Conservation (phyloP, 805 yeast genomes). For the Teunomyces lycoperdinae region DNA sequence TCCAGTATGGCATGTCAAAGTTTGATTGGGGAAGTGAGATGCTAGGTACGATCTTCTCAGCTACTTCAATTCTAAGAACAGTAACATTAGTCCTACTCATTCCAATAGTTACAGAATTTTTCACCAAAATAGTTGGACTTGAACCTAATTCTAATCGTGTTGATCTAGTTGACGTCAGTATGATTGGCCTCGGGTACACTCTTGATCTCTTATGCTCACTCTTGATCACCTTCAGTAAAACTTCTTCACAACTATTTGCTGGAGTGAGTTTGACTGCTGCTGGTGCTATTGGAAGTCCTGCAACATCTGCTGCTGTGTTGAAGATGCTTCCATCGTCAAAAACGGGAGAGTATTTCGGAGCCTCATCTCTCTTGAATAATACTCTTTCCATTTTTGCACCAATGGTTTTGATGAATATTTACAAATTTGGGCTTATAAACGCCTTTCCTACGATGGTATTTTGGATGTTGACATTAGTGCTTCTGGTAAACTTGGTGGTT, state of each 20-base stretch:
- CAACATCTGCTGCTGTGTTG: constrained; percentile 54
- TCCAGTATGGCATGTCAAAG: constrained; percentile 16
- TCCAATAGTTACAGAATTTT: constrained; percentile 13
- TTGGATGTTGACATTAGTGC: constrained; percentile 3
- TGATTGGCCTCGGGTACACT: background rate
- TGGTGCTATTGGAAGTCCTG: constrained; percentile 53
- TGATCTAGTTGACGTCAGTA: background rate
- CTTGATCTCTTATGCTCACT: constrained; percentile 13
- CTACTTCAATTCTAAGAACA: constrained; percentile 14
- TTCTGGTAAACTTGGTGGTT: background rate
- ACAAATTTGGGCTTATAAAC: constrained; percentile 20
- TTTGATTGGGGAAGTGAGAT: constrained; percentile 18
- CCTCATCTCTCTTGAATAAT: constrained; percentile 57
- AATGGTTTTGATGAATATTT: constrained; percentile 44
- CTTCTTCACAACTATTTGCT: constrained; percentile 2
- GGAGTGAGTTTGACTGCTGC: constrained; percentile 4
- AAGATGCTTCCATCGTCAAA: constrained; percentile 58
- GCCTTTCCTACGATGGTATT: constrained; percentile 14
- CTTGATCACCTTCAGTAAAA: constrained; percentile 6
- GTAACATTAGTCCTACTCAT: constrained; percentile 14
- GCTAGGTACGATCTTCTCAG: constrained; percentile 15
- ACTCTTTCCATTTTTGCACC: constrained; percentile 49
- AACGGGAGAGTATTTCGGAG: constrained; percentile 73
- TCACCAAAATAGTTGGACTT: background rate
- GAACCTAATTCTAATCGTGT: background rate